Conservation (phyloP, 1,284 basidiomycete species). For the Puccinia coronata region DNA sequence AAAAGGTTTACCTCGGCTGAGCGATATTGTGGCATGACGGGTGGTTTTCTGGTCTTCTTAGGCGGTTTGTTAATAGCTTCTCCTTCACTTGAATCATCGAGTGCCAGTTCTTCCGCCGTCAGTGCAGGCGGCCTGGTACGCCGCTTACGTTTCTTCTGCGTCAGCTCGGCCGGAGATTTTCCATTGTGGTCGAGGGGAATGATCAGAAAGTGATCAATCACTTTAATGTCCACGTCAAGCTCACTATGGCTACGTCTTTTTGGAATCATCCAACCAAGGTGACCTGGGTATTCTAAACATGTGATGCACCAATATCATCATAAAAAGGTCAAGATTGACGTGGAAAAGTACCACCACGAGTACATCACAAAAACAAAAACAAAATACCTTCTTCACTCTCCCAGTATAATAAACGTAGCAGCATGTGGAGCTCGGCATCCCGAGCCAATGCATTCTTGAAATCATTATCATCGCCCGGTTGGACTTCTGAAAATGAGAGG, state of each 20-base stretch:
- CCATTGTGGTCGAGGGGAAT: slow-evolving; percentile 73
- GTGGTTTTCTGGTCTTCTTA: slow-evolving; percentile 28
- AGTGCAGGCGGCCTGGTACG: neutral
- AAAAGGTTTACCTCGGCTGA: slow-evolving; percentile 31
- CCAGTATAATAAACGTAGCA: slow-evolving; percentile 64
- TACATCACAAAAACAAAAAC: slow-evolving; percentile 31
- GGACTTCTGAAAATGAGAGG: slow-evolving; percentile 18
- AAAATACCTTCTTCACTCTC: slow-evolving; percentile 63
- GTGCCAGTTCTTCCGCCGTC: slow-evolving; percentile 15
- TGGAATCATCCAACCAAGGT: slow-evolving; percentile 70
- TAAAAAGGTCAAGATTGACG: slow-evolving; percentile 54
- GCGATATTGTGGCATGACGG: slow-evolving; percentile 1
- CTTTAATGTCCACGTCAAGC: slow-evolving; percentile 67
- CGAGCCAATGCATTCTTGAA: slow-evolving; percentile 73
- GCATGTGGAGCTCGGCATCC: slow-evolving; percentile 74
- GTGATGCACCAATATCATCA: slow-evolving; percentile 48
- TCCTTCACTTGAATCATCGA: slow-evolving; percentile 11
- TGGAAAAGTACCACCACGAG: slow-evolving; percentile 62
- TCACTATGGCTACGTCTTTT: slow-evolving; percentile 67
- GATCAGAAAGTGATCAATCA: slow-evolving; percentile 74
- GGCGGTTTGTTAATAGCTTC: slow-evolving; percentile 1
- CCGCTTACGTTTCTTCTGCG: slow-evolving; percentile 67
- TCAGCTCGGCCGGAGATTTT: slow-evolving; percentile 68
- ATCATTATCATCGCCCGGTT: slow-evolving; percentile 73
- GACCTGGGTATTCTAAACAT: slow-evolving; percentile 12